Evolutionary conservation across 192 early-diverging fungal genomes (phyloP), one percentile per base, ranked within the genome.

Genomic region (Coemansia sp.): DNA sequence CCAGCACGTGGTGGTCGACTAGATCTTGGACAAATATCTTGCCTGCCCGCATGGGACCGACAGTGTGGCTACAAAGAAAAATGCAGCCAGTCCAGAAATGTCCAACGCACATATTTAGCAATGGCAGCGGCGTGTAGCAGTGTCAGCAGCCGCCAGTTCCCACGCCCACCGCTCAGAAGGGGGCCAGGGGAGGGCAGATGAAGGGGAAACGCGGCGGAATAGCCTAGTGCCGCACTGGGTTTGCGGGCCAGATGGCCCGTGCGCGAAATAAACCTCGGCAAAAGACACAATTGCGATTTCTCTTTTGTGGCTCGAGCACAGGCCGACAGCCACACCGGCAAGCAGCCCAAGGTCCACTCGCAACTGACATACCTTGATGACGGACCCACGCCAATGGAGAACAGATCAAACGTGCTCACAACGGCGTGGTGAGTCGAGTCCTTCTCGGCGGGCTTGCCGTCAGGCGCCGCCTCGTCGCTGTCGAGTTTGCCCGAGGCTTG

Each of bases 41-140:
- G 21, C 93, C 90, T 8, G 95, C 93, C 21, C 95, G 85, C 95
- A 97, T 97, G 11, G 95, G 95, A n/a, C 95, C 95, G 19, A 97
- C 92, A 1, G 88, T 90, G 60, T 92, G 86, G 53, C 88, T 78
- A 78, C 57, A 58, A 36, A 51, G 23, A 7, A 6, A 32, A 27
- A 51, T 3, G 25, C 4, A 54, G 33, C 4, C 21, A 35, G 15
- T 7, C 17, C 10, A 40, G 39, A 6, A 40, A 40, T 40, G 39
- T 21, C 1, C 17, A 42, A 49, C 10, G 22, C 27, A 49, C 47
- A 37, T 11, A 25, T 25, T 46, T 46, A 18, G 53, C 17, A 42
- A 32, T 41, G 18, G 34, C 18, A 9, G 11, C 6, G 9, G 34
- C 6, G 10, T 10, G 30, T 35, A 23, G 51, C n/a, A 58, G 27